Conservation (phyloP, 2,329 filamentous ascomycete genomes). For the Pseudodiploospora longispora region DNA sequence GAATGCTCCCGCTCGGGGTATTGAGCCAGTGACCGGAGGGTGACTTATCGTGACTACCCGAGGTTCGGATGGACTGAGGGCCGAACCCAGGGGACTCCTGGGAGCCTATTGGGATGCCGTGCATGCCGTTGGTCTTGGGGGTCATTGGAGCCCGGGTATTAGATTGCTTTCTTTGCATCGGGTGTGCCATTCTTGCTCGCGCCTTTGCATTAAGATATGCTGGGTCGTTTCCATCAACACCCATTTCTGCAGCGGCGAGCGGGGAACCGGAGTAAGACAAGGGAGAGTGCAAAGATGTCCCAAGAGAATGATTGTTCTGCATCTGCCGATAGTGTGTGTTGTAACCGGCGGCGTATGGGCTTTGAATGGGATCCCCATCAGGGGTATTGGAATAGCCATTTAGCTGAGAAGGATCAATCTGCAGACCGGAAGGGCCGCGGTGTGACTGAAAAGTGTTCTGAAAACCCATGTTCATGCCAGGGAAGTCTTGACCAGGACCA, state of each 20-base stretch:
- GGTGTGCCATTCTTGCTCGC: conserved; percentile 50
- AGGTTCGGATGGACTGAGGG: conserved; percentile 68
- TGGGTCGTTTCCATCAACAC: conserved; percentile 40
- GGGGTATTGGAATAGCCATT: conserved; percentile 86
- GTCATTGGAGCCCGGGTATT: conserved; percentile 74
- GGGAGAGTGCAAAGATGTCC: conserved; percentile 38
- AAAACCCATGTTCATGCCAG: conserved; percentile 51
- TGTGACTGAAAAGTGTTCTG: conserved; percentile 47
- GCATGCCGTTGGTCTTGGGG: conserved; percentile 73
- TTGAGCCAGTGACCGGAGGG: conserved; percentile 86
- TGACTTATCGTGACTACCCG: conserved; percentile 67
- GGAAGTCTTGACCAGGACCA: conserved; percentile 48
- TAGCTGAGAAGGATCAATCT: conserved; percentile 61
- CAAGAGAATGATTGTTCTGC: conserved; percentile 49
- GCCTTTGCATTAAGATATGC: conserved; percentile 56
- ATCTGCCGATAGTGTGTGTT: conserved; percentile 71
- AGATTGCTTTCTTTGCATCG: conserved; percentile 65
- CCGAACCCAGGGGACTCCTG: conserved; percentile 65
- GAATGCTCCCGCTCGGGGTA: conserved; percentile 67
- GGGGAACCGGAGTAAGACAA: conserved; percentile 32
- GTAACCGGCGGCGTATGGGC: conserved; percentile 75
- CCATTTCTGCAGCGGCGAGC: conserved; percentile 38
- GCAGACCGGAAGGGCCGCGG: conserved; percentile 46
- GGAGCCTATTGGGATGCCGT: conserved; percentile 58
- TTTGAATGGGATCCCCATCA: conserved; percentile 85